Evolutionary conservation across 2,329 filamentous ascomycete species (phyloP), one percentile per base, ranked within the genome.

Genomic region (Madurella fahalii): DNA sequence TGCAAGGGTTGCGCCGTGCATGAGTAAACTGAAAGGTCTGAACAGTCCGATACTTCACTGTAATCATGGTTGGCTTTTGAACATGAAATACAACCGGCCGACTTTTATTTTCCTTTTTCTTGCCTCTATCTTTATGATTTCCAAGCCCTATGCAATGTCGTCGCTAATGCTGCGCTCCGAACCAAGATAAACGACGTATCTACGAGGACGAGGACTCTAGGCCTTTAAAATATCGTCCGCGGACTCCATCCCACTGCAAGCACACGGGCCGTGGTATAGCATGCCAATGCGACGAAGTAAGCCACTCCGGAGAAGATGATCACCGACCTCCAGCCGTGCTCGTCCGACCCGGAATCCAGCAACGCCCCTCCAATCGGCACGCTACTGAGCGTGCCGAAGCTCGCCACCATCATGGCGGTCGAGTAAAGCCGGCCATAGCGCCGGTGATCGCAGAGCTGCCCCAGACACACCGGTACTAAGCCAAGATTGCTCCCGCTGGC

Each of bases 401-500:
- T 87, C 17, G 89, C 89, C 40, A 92, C 76, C 51, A 87, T 90
- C 67, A 90, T 90, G 52, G 85, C 85, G 0, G 87, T 90, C 1
- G 87, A 85, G 64, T 87, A 89, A 65, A 87, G 89, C 16, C 86
- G 75, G 0, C 67, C 68, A 30, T 65, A 94, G 47, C 90, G 78
- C 50, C 85, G 78, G 2, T 87, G 86, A 34, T 85, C 82, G 67
- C 89, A 95, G 13, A 94, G 77, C 70, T 93, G 89, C 1, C 89
- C 87, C 1, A 95, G 79, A 62, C 89, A 93, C 0, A 94, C 89
- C 0, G 90, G 90, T 0, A 86, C 85, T 30, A 95, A 69, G 1
- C 83, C 84, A 59, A 95, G 86, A 62, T 91, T 92, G 59, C 83
- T 86, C 4, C 91, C 90, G 51, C 84, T 89, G 0, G 84, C 85